A percentile compares a stretch with the other conserved stretches of the same genome.
phyloP scores from a whole-genome alignment of 495 filamentous ascomycete species.

The Neurospora tetraspora region DNA sequence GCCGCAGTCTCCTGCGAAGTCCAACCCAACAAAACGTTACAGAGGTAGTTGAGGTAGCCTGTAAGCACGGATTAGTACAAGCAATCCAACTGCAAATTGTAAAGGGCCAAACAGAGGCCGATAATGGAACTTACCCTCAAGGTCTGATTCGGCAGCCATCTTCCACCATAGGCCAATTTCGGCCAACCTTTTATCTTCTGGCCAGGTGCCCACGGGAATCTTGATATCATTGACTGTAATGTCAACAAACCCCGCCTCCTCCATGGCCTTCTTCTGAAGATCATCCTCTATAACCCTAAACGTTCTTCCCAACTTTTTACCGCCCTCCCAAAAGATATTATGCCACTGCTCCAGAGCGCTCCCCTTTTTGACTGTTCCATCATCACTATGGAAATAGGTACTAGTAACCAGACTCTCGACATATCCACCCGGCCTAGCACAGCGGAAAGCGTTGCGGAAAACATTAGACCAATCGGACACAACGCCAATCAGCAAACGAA shows the following conservation, averaged over 20 bases:
- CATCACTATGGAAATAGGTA: not conserved
- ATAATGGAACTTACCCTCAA: not conserved
- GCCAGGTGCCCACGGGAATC: conserved; percentile 45
- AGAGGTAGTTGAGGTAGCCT: not conserved
- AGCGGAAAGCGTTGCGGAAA: conserved; percentile 21
- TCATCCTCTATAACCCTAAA: not conserved
- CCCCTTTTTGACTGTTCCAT: not conserved
- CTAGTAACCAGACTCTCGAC: not conserved
- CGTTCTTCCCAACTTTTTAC: conserved; percentile 1
- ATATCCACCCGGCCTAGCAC: not conserved
- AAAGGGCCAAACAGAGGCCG: not conserved
- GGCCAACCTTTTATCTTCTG: conserved; percentile 30
- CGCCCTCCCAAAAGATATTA: not conserved
- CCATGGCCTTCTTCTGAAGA: conserved; percentile 34
- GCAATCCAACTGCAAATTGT: not conserved
- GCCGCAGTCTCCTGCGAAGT: not conserved
- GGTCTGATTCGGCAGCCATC: not conserved
- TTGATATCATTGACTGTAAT: conserved; percentile 34
- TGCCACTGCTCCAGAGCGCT: not conserved
- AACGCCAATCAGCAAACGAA: conserved; percentile 37
- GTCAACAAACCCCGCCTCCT: conserved; percentile 44
- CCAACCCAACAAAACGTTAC: not conserved
- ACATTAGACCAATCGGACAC: conserved; percentile 41
- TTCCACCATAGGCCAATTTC: conserved; percentile 14
- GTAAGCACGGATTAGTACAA: not conserved